Evolutionary conservation across 2,329 filamentous ascomycete species (phyloP).

Genomic region (Penicillium hesseltinei): DNA sequence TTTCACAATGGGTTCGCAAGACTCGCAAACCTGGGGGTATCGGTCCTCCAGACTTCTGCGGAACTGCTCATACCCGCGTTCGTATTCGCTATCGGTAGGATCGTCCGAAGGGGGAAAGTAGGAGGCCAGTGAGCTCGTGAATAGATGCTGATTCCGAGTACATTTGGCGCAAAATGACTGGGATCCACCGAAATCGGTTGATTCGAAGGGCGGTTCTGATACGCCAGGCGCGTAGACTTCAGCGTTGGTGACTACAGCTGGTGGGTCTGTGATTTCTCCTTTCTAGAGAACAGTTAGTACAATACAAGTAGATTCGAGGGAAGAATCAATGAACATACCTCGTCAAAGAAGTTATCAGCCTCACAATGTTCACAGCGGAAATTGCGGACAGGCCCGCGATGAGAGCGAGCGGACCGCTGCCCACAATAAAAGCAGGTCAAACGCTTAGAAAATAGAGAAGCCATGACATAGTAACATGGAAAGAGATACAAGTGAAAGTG

Average conservation of each 20-base stretch:
- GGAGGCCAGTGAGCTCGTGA: conserved; percentile 71
- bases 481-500: neutral
- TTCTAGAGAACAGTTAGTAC: conserved; percentile 53
- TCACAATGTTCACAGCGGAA: conserved; percentile 79
- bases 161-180: conserved; percentile 71
- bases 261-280: conserved; percentile 87
- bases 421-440: conserved; percentile 84
- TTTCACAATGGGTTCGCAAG: conserved; percentile 74
- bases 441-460: conserved; percentile 43
- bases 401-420: conserved; percentile 60
- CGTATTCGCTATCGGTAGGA: conserved; percentile 66
- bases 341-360: conserved; percentile 83
- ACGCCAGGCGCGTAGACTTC: conserved; percentile 34
- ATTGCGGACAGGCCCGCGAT: conserved; percentile 58
- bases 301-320: neutral
- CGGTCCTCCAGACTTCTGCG: conserved; percentile 71
- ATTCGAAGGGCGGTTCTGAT: conserved; percentile 48
- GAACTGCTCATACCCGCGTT: conserved; percentile 68
- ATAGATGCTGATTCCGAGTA: conserved; percentile 82
- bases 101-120: conserved; percentile 69
- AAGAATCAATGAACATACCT: conserved; percentile 55
- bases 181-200: conserved; percentile 34
- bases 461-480: conserved; percentile 36
- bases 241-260: conserved; percentile 57
- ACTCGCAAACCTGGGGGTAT: conserved; percentile 84